Evolutionary conservation across 2,329 filamentous ascomycete genomes (phyloP).

Genomic region (Clarireedia monteithiana): DNA sequence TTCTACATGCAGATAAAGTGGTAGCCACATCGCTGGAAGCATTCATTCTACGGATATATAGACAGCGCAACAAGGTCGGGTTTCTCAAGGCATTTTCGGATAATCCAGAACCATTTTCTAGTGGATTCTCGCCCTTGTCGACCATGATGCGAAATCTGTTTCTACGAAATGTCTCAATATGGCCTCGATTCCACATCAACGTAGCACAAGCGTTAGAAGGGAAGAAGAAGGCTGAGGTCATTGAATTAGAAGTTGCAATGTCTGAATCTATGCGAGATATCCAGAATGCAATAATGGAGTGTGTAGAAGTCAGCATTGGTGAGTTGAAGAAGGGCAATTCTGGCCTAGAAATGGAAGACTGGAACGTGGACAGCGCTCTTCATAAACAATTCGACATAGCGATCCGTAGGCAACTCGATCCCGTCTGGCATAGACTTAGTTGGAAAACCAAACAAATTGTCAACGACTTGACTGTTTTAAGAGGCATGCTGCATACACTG

Average conservation of each 20-base stretch:
- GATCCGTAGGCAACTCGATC: constrained; percentile 82
- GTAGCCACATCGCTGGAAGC: constrained; percentile 84
- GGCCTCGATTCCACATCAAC: constrained; percentile 87
- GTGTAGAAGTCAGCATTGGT: constrained; percentile 87
- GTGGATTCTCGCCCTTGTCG: constrained; percentile 78
- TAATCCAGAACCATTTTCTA: constrained; percentile 81
- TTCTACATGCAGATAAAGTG: constrained; percentile 83
- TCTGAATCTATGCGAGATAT: constrained; percentile 89
- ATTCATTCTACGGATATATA: constrained; percentile 88
- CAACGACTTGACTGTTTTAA: constrained; percentile 74
- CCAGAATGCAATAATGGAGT: constrained; percentile 90
- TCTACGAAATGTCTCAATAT: constrained; percentile 78
- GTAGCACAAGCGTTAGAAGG: constrained; percentile 87
- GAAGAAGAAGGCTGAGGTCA: constrained; percentile 88
- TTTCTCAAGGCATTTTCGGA: constrained; percentile 97
- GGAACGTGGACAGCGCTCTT: constrained; percentile 88
- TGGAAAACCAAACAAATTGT: constrained; percentile 95
- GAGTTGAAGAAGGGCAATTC: constrained; percentile 88
- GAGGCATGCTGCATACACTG: constrained; percentile 73
- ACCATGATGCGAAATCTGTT: constrained; percentile 93
- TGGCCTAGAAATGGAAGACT: constrained; percentile 91
- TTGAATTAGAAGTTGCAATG: constrained; percentile 95
- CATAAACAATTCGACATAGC: constrained; percentile 88
- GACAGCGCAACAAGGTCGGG: constrained; percentile 87
- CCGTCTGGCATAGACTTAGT: constrained; percentile 94